Conservation (phyloP, 805 yeast genomes). For the Yarrowia bubula region DNA sequence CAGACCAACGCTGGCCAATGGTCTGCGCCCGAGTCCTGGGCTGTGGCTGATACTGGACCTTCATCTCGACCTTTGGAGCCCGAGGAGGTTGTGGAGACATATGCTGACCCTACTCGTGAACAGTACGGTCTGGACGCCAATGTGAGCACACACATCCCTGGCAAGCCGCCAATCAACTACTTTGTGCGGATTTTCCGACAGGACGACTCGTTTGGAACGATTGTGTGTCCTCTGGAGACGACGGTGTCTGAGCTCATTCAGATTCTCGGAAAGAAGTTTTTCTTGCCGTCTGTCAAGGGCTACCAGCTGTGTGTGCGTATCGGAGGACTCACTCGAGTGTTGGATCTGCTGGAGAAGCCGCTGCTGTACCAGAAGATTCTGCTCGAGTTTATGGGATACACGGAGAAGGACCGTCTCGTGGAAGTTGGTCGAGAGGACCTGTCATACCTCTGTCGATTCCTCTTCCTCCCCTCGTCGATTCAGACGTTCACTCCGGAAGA, state of each 20-base stretch:
- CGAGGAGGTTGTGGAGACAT: slow-evolving; percentile 14
- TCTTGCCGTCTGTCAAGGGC: slow-evolving; percentile 65
- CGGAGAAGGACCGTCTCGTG: slow-evolving; percentile 69
- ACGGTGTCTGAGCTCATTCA: slow-evolving; percentile 72
- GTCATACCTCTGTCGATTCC: slow-evolving; percentile 77
- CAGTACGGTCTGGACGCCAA: slow-evolving; percentile 13
- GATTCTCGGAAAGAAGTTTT: slow-evolving; percentile 73
- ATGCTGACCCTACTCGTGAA: slow-evolving; percentile 21
- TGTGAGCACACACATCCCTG: slow-evolving; percentile 3
- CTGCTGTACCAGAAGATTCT: slow-evolving; percentile 72
- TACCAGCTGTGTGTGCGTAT: slow-evolving; percentile 72
- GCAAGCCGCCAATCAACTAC: slow-evolving; percentile 29
- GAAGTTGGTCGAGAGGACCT: slow-evolving; percentile 82
- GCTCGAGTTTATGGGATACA: slow-evolving; percentile 72
- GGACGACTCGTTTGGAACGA: slow-evolving; percentile 81
- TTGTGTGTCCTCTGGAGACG: slow-evolving; percentile 75
- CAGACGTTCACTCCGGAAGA: slow-evolving; percentile 65
- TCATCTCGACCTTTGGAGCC: neutral
- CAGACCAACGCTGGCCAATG: slow-evolving; percentile 28
- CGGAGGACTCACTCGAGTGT: slow-evolving; percentile 71
- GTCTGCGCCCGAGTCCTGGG: slow-evolving; percentile 37
- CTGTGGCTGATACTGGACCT: slow-evolving; percentile 29
- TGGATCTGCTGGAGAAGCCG: slow-evolving; percentile 73
- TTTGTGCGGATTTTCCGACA: slow-evolving; percentile 70
- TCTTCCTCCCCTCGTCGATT: slow-evolving; percentile 58